phyloP scores from a whole-genome alignment of 1,139 yeast genomes.

The Sugiyamaella pinicola region DNA sequence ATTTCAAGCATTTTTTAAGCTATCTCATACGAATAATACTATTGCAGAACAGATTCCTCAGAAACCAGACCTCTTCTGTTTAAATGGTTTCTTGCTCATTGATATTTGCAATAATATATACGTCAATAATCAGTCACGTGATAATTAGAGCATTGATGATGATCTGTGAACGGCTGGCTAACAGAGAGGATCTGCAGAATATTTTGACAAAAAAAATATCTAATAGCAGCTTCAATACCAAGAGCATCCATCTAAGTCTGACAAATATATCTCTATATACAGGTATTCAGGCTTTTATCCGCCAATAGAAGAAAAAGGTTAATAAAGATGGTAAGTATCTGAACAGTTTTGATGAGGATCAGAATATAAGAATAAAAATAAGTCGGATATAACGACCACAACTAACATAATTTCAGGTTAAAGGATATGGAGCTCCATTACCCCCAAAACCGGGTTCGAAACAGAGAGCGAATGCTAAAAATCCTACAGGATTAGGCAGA shows the following conservation, averaged over 20 bases:
- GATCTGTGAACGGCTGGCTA: neutral
- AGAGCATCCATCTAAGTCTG: too few species aligned
- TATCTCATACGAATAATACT: too few species aligned
- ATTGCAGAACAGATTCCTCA: too few species aligned
- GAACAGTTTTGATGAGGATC: neutral
- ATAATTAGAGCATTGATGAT: too few species aligned
- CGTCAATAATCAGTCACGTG: too few species aligned
- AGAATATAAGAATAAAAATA: neutral
- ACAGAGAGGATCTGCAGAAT: neutral
- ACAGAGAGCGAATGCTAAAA: constrained; percentile 69
- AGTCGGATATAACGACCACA: neutral
- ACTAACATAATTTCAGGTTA: constrained; percentile 10
- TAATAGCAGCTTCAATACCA: too few species aligned
- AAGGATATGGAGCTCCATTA: constrained; percentile 57
- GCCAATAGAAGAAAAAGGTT: neutral
- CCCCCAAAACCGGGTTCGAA: constrained; percentile 80
- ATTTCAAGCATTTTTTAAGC: too few species aligned
- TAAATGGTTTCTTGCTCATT: too few species aligned
- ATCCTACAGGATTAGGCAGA: constrained; percentile 82
- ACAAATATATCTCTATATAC: neutral
- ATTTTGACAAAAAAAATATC: neutral
- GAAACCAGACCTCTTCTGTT: too few species aligned
- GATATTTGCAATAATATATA: too few species aligned
- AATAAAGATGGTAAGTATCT: neutral
- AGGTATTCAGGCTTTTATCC: neutral